A percentile compares a stretch with the other conserved stretches of the same genome.
Conservation (phyloP, 2,329 filamentous ascomycete species). For the Diaporthe sp. region DNA sequence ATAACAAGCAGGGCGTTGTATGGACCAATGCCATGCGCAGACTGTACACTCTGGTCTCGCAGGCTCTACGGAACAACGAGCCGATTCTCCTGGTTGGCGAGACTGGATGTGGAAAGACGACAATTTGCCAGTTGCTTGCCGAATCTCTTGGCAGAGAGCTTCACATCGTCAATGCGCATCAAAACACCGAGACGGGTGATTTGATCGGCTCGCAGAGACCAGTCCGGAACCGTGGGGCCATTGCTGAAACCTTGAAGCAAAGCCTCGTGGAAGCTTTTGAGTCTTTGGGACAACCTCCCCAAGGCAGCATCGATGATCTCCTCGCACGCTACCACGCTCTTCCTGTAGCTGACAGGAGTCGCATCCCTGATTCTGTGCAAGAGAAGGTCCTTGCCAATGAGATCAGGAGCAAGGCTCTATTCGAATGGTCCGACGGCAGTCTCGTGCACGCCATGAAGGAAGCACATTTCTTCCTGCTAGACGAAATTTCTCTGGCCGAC, state of each 20-base stretch:
- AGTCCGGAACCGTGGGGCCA: constrained; percentile 82
- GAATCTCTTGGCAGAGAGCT: constrained; percentile 81
- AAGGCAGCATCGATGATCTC: constrained; percentile 63
- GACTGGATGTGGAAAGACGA: constrained; percentile 98
- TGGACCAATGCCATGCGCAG: constrained; percentile 97
- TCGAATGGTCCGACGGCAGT: constrained; percentile 96
- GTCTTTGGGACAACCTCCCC: constrained; percentile 47
- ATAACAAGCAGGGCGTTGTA: constrained; percentile 75
- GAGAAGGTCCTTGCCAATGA: constrained; percentile 59
- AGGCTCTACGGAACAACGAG: constrained; percentile 89
- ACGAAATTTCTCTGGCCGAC: constrained; percentile 97
- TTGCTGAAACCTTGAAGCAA: constrained; percentile 73
- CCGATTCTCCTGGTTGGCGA: constrained; percentile 95
- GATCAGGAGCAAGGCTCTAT: constrained; percentile 82
- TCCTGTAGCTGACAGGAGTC: constrained; percentile 51
- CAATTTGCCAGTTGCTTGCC: constrained; percentile 91
- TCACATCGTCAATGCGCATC: constrained; percentile 95
- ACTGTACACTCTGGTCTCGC: constrained; percentile 87
- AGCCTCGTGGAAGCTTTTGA: constrained; percentile 65
- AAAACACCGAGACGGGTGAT: constrained; percentile 97
- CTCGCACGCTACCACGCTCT: constrained; percentile 69
- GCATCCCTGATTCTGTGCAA: constrained; percentile 59
- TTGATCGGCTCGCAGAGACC: constrained; percentile 95
- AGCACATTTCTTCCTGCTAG: constrained; percentile 91
- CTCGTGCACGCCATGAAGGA: constrained; percentile 93